Percentiles rank a stretch among this genome's conserved stretches.
Conservation (phyloP, 2,329 filamentous ascomycete genomes). For the Xylariaceae sp. region DNA sequence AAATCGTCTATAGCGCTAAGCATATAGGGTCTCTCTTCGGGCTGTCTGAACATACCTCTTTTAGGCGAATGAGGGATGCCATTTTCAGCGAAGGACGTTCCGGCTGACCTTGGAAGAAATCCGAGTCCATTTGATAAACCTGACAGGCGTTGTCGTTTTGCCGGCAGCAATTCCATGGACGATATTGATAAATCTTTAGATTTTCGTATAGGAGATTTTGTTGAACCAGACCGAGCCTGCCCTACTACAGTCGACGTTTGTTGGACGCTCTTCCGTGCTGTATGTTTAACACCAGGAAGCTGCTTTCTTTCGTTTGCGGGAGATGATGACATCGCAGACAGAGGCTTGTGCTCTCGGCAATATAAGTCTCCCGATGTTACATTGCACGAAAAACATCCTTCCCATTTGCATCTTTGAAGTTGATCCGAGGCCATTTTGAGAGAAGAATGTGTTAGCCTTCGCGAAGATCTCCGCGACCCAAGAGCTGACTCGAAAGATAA, state of each 20-base stretch:
- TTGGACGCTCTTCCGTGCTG: constrained; percentile 27
- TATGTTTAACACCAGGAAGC: constrained; percentile 21
- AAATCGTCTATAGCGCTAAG: constrained; percentile 26
- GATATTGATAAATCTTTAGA: constrained; percentile 8
- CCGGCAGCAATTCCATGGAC: constrained; percentile 15
- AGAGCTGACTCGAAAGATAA: constrained; percentile 2
- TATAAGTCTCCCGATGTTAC: constrained; percentile 10
- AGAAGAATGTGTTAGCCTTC: neutral
- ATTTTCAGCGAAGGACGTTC: constrained; percentile 14
- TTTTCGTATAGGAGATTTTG: constrained; percentile 12
- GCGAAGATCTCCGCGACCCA: neutral
- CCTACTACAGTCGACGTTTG: constrained; percentile 3
- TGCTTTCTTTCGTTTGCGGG: constrained; percentile 24
- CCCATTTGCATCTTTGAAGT: constrained; percentile 20
- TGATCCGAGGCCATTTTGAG: constrained; percentile 22
- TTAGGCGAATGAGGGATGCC: constrained; percentile 12
- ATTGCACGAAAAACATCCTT: constrained; percentile 21
- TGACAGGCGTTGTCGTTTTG: constrained; percentile 22
- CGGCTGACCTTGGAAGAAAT: constrained; percentile 6
- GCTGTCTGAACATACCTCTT: constrained; percentile 14
- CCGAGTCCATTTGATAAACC: constrained; percentile 14
- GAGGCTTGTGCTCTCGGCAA: constrained; percentile 18
- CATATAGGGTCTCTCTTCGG: constrained; percentile 18
- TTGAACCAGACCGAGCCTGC: neutral
- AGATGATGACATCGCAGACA: constrained; percentile 5